Evolutionary conservation across 2,329 filamentous ascomycete species (phyloP).

Genomic region (Fusarium hainanense): DNA sequence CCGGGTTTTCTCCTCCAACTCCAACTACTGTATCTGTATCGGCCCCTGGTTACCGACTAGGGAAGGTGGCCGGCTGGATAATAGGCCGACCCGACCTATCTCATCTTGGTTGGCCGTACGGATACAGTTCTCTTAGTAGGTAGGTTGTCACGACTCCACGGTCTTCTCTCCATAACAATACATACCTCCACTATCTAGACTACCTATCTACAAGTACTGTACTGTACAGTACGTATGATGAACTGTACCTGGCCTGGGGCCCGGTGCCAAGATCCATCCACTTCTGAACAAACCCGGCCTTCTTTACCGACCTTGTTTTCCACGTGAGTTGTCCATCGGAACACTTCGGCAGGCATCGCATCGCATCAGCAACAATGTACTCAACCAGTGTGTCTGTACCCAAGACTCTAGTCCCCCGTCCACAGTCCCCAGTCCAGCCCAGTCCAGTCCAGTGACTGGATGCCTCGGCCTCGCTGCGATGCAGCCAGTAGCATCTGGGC

Average conservation of each 20-base stretch:
- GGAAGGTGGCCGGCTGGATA: constrained; percentile 37
- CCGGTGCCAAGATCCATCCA: constrained; percentile 25
- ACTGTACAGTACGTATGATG: neutral
- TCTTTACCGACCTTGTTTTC: constrained; percentile 15
- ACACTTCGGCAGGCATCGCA: constrained; percentile 17
- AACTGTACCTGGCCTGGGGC: constrained; percentile 15
- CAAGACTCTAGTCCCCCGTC: neutral
- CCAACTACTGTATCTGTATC: constrained; percentile 32
- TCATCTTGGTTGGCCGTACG: neutral
- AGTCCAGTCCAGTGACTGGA: neutral
- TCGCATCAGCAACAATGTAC: neutral
- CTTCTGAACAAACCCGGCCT: constrained; percentile 21
- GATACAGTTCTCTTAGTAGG: no score
- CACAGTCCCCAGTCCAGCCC: neutral
- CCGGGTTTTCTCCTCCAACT: constrained; percentile 43
- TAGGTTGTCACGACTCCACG: neutral
- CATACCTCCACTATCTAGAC: neutral
- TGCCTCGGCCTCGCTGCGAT: constrained; percentile 11
- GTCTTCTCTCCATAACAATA: neutral
- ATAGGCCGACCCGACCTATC: constrained; percentile 1
- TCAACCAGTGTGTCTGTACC: neutral
- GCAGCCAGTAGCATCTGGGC: constrained; percentile 7
- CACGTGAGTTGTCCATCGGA: constrained; percentile 27
- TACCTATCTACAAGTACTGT: neutral
- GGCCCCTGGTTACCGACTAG: constrained; percentile 31